A percentile compares a stretch with the other conserved stretches of the same genome.
These are phyloP conservation scores for Iris macrosiphon DNA, from an alignment of 106 monocot species.

Conservation along the genomic window DNA sequence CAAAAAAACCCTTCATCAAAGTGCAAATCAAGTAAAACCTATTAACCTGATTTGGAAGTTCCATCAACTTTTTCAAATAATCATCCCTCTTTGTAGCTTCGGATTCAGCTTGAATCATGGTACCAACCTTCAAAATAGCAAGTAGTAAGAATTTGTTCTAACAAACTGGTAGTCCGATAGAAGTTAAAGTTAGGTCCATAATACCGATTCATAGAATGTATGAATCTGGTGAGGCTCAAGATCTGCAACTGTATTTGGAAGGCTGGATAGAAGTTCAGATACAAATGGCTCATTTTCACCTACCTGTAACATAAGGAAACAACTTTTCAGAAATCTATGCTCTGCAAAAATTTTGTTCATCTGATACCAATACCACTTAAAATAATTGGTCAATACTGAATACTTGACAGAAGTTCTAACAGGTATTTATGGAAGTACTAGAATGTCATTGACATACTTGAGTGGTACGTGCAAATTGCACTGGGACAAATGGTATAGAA, in stretches of 20 bases:
- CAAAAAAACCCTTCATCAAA: too few species aligned
- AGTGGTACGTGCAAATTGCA: too few species aligned
- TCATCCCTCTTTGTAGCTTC: constrained; percentile 87
- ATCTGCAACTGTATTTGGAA: constrained; percentile 65
- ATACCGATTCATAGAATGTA: constrained; percentile 92
- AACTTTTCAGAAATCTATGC: not conserved
- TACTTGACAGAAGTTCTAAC: too few species aligned
- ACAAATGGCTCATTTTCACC: constrained; percentile 97
- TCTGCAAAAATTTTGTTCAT: too few species aligned
- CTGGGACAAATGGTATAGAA: too few species aligned
- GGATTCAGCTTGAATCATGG: constrained; percentile 98
- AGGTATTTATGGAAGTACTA: too few species aligned
- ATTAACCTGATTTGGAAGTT: constrained; percentile 95
- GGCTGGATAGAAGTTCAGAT: constrained; percentile 70
- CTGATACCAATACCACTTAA: too few species aligned
- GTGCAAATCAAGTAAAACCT: too few species aligned
- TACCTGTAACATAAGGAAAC: constrained; percentile 33
- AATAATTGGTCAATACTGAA: too few species aligned
- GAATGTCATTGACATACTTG: too few species aligned
- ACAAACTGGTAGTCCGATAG: not conserved
- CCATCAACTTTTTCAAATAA: constrained; percentile 92
- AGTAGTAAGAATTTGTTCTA: not conserved
- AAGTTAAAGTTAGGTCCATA: not conserved
- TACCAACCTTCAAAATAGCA: constrained; percentile 61
- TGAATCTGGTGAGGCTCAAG: constrained; percentile 99